These are phyloP conservation scores for Boletellus dicymbophilus DNA, from an alignment of 1,284 basidiomycete genomes.

Conservation along the genomic window DNA sequence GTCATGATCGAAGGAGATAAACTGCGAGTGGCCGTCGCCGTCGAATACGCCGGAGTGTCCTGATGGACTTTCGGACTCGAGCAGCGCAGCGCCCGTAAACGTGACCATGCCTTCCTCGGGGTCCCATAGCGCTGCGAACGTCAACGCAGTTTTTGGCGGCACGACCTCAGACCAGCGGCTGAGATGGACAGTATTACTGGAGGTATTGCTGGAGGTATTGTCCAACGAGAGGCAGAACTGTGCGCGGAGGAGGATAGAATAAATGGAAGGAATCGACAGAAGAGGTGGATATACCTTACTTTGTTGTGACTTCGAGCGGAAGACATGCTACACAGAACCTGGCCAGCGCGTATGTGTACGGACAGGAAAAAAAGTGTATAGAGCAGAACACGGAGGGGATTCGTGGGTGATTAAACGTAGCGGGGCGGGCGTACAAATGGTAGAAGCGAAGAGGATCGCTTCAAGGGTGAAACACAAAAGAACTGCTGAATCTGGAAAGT, in stretches of 20 bases:
- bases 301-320: slow-evolving; percentile 20
- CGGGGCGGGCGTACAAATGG: background rate
- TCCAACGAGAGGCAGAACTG: slow-evolving; percentile 31
- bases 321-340: slow-evolving; percentile 14
- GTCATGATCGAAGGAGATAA: slow-evolving; percentile 38
- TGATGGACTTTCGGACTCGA: slow-evolving; percentile 36
- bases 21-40: slow-evolving; percentile 38
- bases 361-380: background rate
- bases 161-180: slow-evolving; percentile 57
- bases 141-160: slow-evolving; percentile 54
- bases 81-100: slow-evolving; percentile 51
- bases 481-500: background rate
- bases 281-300: slow-evolving; percentile 9
- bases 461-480: background rate
- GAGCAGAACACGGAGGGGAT: background rate
- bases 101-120: slow-evolving; percentile 55
- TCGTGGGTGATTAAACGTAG: background rate
- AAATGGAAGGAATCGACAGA: background rate
- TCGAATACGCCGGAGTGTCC: slow-evolving; percentile 33
- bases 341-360: background rate
- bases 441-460: background rate
- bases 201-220: slow-evolving; percentile 6
- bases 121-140: slow-evolving; percentile 61
- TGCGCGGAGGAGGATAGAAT: background rate
- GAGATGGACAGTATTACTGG: slow-evolving; percentile 12